Conservation (phyloP, 495 filamentous ascomycete species). For the Penicillium subrubescens region DNA sequence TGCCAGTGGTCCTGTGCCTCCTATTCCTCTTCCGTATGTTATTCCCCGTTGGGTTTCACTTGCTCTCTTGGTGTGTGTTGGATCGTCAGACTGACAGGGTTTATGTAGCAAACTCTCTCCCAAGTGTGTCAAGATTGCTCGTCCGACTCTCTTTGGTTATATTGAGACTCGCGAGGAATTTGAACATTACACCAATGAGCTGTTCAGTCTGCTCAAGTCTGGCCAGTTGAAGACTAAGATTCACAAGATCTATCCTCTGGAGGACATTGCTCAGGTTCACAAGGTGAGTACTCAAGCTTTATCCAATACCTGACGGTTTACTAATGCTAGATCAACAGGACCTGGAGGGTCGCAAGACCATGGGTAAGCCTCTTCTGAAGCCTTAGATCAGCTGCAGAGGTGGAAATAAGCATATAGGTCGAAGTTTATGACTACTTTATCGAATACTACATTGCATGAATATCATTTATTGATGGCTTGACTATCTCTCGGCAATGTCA, state of each 20-base stretch:
- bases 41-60: background rate
- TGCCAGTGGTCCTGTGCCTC: conserved; percentile 79
- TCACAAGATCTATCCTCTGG: conserved; percentile 80
- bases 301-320: background rate
- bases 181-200: conserved; percentile 67
- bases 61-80: background rate
- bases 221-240: conserved; percentile 73
- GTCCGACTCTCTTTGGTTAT: conserved; percentile 76
- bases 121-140: conserved; percentile 80
- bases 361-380: conserved; percentile 65
- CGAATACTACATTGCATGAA: background rate
- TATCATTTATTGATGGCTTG: background rate
- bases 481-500: background rate
- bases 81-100: conserved; percentile 4
- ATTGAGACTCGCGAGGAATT: conserved; percentile 77
- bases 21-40: conserved; percentile 66
- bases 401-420: background rate
- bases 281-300: conserved; percentile 36
- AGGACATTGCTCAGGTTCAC: conserved; percentile 75
- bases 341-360: conserved; percentile 80
- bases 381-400: conserved; percentile 22
- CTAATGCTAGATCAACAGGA: conserved; percentile 50
- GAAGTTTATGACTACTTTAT: background rate
- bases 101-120: conserved; percentile 53
- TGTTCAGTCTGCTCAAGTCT: conserved; percentile 70